Percentiles rank a stretch among this genome's conserved stretches.
Evolutionary conservation across 352 stramenopile species (phyloP).

Genomic region (Phytophthora lateralis): DNA sequence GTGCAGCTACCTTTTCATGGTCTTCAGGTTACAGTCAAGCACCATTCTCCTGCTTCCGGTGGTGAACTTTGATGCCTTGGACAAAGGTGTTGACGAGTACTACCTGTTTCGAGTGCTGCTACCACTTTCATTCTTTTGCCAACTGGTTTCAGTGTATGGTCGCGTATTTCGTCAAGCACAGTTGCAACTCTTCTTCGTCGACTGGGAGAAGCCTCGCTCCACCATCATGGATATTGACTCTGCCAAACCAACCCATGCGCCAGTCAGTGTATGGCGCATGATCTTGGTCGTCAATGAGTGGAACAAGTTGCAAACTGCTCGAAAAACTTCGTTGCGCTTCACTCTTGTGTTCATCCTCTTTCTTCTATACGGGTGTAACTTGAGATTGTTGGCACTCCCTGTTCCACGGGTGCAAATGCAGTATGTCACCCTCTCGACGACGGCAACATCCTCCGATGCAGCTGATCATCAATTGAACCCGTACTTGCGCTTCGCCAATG

Average conservation of each 20-base stretch:
- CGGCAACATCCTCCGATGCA: slow-evolving; percentile 6
- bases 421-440: slow-evolving; percentile 40
- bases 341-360: slow-evolving; percentile 89
- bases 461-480: slow-evolving; percentile 69
- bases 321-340: slow-evolving; percentile 81
- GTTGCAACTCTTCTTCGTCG: slow-evolving; percentile 91
- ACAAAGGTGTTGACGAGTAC: slow-evolving; percentile 81
- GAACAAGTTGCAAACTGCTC: slow-evolving; percentile 88
- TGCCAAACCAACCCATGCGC: slow-evolving; percentile 44
- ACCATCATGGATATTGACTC: slow-evolving; percentile 68
- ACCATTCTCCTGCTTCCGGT: slow-evolving; percentile 91
- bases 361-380: slow-evolving; percentile 82
- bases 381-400: slow-evolving; percentile 54
- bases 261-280: slow-evolving; percentile 93
- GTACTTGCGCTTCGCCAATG: slow-evolving; percentile 91
- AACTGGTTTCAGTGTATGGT: slow-evolving; percentile 74
- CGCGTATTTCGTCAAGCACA: slow-evolving; percentile 82
- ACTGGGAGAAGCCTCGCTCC: slow-evolving; percentile 92
- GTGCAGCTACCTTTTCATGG: slow-evolving; percentile 91
- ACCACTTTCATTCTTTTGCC: slow-evolving; percentile 80
- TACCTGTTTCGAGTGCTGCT: slow-evolving; percentile 86
- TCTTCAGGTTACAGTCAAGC: slow-evolving; percentile 92
- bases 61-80: slow-evolving; percentile 52
- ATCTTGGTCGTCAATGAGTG: slow-evolving; percentile 95
- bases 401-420: slow-evolving; percentile 61